A percentile compares a stretch with the other conserved stretches of the same genome.
Evolutionary conservation across 2,329 filamentous ascomycete species (phyloP).

Genomic region (Myriosclerotinia scirpicola): DNA sequence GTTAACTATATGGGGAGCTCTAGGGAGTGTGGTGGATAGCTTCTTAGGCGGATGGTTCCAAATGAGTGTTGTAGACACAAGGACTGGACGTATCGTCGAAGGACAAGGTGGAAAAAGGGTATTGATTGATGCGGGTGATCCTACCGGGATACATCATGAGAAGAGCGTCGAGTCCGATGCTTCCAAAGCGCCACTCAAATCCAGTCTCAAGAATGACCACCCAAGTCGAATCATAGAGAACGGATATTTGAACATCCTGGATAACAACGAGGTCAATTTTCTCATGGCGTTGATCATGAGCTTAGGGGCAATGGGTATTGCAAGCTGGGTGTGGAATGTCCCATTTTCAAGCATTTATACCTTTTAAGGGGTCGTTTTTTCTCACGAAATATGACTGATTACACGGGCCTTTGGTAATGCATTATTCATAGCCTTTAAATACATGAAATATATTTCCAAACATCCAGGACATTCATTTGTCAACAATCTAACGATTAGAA

Average conservation of each 20-base stretch:
- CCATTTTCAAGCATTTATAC: conserved; percentile 43
- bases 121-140: conserved; percentile 45
- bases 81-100: conserved; percentile 85
- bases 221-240: conserved; percentile 55
- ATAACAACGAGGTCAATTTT: conserved; percentile 96
- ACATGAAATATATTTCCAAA: not conserved
- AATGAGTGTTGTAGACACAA: conserved; percentile 79
- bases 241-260: conserved; percentile 69
- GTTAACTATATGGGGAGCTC: conserved; percentile 69
- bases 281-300: conserved; percentile 86
- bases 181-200: conserved; percentile 50
- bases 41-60: conserved; percentile 83
- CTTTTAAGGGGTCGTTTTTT: not conserved
- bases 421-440: not conserved
- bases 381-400: not conserved
- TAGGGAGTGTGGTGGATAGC: conserved; percentile 85
- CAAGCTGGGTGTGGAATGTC: conserved; percentile 60
- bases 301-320: conserved; percentile 68
- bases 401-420: not conserved
- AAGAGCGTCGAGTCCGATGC: conserved; percentile 48
- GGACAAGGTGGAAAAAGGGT: conserved; percentile 70
- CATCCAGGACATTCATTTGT: not conserved
- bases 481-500: no score
- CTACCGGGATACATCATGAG: conserved; percentile 40
- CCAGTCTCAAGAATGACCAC: conserved; percentile 57